A percentile compares a stretch with the other conserved stretches of the same genome.
Evolutionary conservation across 1,284 basidiomycete genomes (phyloP).

Genomic region (Meira miltonrushii): DNA sequence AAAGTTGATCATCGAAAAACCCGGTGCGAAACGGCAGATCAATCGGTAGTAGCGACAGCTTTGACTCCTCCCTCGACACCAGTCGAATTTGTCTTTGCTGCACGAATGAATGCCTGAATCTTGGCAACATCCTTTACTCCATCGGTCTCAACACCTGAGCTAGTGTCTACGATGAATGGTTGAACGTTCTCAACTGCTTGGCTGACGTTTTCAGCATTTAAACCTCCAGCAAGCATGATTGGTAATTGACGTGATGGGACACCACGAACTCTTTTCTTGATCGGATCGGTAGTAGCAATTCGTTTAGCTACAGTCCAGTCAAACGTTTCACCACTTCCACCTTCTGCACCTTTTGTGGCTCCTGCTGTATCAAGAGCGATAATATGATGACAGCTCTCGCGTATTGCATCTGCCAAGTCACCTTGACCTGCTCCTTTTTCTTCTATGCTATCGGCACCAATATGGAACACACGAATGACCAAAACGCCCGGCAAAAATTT

Average conservation of each 20-base stretch:
- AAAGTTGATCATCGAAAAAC: too few relatives aligned
- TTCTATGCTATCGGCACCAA: constrained; percentile 16
- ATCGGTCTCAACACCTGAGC: constrained; percentile 44
- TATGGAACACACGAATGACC: constrained; percentile 47
- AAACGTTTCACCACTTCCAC: constrained; percentile 39
- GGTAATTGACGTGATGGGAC: constrained; percentile 20
- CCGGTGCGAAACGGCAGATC: too few relatives aligned
- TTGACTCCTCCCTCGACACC: background rate
- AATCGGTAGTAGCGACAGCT: too few relatives aligned
- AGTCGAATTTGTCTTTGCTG: background rate
- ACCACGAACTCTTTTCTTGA: constrained; percentile 19
- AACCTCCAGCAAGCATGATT: constrained; percentile 45
- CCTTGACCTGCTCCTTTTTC: constrained; percentile 4
- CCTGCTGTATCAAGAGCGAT: constrained; percentile 42
- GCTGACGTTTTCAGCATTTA: constrained; percentile 37
- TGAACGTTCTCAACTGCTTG: constrained; percentile 24
- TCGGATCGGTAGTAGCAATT: constrained; percentile 23
- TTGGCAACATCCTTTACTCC: constrained; percentile 39
- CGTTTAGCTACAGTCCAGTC: constrained; percentile 36
- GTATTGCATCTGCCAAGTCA: constrained; percentile 30
- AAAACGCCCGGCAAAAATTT: constrained; percentile 43
- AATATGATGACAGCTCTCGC: constrained; percentile 45
- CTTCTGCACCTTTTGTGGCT: constrained; percentile 20
- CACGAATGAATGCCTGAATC: constrained; percentile 33
- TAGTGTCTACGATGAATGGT: constrained; percentile 43